Evolutionary conservation across 805 yeast species (phyloP).

Genomic region (Saccharomycopsis vini): DNA sequence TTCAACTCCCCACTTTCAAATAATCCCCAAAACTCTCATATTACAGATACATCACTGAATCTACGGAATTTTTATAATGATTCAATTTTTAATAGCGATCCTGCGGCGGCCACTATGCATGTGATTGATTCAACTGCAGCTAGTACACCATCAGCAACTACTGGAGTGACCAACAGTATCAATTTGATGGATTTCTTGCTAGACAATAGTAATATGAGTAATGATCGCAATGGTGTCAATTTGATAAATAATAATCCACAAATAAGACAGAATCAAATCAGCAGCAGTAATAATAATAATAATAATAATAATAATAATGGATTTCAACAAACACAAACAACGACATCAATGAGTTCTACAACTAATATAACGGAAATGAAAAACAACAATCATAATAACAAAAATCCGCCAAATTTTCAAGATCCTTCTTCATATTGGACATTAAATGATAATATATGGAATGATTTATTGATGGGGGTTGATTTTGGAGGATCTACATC

Average conservation of each 20-base stretch:
- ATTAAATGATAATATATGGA: slow-evolving; percentile 66
- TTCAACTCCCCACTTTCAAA: background rate
- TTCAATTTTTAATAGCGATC: background rate
- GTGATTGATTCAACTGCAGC: background rate
- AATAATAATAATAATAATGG: slow-evolving; percentile 21
- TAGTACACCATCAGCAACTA: background rate
- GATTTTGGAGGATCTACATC: slow-evolving; percentile 10
- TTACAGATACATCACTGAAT: background rate
- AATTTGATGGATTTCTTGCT: slow-evolving; percentile 9
- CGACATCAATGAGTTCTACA: slow-evolving; percentile 1
- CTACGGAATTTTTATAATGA: background rate
- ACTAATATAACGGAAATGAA: too few relatives aligned
- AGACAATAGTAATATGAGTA: slow-evolving; percentile 4
- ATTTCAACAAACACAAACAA: background rate
- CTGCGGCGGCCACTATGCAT: background rate
- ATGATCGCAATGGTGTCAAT: too few relatives aligned
- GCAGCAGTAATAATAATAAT: background rate
- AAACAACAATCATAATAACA: background rate
- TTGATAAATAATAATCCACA: too few relatives aligned
- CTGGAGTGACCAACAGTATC: slow-evolving; percentile 1
- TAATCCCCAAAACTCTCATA: too few relatives aligned
- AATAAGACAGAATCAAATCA: too few relatives aligned
- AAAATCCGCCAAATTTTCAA: background rate
- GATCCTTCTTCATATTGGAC: slow-evolving; percentile 37
- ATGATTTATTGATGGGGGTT: slow-evolving; percentile 29